Conservation (phyloP, 2,329 filamentous ascomycete genomes). For the Aphanoascus verrucosus region DNA sequence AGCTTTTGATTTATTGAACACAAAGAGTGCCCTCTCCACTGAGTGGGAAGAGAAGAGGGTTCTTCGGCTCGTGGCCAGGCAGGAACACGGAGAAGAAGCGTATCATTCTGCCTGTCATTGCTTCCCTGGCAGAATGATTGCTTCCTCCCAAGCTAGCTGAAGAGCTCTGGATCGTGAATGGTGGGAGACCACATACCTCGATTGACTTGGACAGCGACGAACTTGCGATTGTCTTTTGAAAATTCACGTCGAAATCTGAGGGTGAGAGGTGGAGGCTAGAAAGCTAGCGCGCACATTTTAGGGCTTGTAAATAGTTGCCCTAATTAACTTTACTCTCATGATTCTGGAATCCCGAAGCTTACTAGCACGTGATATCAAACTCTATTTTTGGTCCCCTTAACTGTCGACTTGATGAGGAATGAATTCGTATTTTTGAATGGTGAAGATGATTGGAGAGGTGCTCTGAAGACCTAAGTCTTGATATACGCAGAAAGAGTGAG, state of each 20-base stretch:
- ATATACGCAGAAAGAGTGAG: too few relatives aligned
- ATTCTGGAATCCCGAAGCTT: background rate
- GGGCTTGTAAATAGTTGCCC: slow-evolving; percentile 3
- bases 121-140: slow-evolving; percentile 27
- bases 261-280: background rate
- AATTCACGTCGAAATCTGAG: background rate
- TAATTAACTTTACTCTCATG: slow-evolving; percentile 1
- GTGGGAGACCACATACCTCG: slow-evolving; percentile 33
- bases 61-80: slow-evolving; percentile 53
- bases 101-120: slow-evolving; percentile 26
- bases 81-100: slow-evolving; percentile 29
- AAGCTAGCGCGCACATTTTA: slow-evolving; percentile 4
- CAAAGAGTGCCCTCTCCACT: slow-evolving; percentile 51
- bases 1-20: slow-evolving; percentile 45
- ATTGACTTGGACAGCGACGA: slow-evolving; percentile 20
- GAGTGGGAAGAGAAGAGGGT: slow-evolving; percentile 42
- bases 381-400: too few relatives aligned
- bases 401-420: too few relatives aligned
- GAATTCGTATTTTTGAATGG: too few relatives aligned
- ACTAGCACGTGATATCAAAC: background rate
- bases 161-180: slow-evolving; percentile 22
- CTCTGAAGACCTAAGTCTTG: too few relatives aligned
- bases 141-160: slow-evolving; percentile 36
- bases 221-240: background rate
- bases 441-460: too few relatives aligned